Evolutionary conservation across 139 green algal species (phyloP).

Genomic region (Coccomyxa sp.): DNA sequence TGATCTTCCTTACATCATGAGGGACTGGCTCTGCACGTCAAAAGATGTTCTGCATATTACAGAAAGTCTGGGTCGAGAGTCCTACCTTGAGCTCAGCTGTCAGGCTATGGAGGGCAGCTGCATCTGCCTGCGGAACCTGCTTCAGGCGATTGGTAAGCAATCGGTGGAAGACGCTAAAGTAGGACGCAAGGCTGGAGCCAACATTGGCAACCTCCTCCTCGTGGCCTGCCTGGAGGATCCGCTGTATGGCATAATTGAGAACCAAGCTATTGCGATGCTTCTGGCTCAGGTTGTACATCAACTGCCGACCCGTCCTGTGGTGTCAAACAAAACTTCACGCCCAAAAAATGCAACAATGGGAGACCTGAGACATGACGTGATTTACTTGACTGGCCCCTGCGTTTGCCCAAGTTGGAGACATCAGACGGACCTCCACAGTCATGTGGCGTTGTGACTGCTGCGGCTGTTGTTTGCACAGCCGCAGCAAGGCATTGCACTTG

Average conservation of each 20-base stretch:
- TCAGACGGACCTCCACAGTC: not conserved
- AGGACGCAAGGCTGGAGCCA: slow-evolving; percentile 53
- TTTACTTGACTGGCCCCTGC: no score
- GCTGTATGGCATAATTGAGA: slow-evolving; percentile 80
- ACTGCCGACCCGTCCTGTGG: slow-evolving; percentile 34
- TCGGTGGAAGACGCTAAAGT: slow-evolving; percentile 76
- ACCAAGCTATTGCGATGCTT: slow-evolving; percentile 65
- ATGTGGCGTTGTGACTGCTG: not conserved
- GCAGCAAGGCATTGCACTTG: not conserved
- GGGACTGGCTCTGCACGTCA: no score
- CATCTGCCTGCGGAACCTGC: slow-evolving; percentile 14
- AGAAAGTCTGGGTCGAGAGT: no score
- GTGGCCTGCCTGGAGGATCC: slow-evolving; percentile 59
- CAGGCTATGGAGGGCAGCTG: slow-evolving; percentile 19
- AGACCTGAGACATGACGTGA: no score
- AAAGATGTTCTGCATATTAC: no score
- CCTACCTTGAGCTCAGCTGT: slow-evolving; percentile 33
- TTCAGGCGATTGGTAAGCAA: slow-evolving; percentile 44
- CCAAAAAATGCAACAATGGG: no score
- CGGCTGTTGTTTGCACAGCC: not conserved
- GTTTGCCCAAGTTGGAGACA: no score
- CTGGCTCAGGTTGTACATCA: slow-evolving; percentile 75
- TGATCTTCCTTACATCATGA: no score
- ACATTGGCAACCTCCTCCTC: slow-evolving; percentile 52
- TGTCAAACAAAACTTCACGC: no score